Evolutionary conservation across 2,329 filamentous ascomycete genomes (phyloP), one percentile per base, ranked within the genome.

Genomic region (Colletotrichum acutatum): DNA sequence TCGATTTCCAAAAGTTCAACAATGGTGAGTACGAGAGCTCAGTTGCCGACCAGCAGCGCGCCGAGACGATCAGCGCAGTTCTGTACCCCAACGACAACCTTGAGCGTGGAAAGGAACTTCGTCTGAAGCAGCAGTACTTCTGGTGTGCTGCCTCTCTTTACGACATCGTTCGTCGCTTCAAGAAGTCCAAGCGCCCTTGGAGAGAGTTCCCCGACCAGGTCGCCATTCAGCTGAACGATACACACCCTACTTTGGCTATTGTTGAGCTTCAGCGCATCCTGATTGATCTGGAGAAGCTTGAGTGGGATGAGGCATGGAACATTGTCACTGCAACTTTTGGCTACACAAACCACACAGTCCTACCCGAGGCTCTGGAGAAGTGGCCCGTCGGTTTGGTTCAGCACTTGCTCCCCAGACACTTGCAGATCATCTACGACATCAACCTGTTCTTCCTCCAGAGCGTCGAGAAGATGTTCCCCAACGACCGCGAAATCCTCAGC

Each of bases 1-100:
- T 99, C 76, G 96, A 99, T 85, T 99, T 99, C 85, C 96, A 98
- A 80, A 98, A 98, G 83, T 99, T 99, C 91, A 99, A 99, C 85
- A 97, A 89, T 72, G 97, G 97, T 75, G 95, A 99, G 78, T 99
- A 99, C 81, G 97, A 99, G 85, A 97, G 94, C 85, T 97, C 97
- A 14, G 97, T 99, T 52, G 94, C 94, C n/a, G 97, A 99, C 77
- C 95, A 98, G 84, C 97, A 99, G 86, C 93, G 94, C 71, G 97
- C 97, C n/a, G 97, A 99, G 87, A 98, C 96, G 68, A 99, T 99
- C 85, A 98, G 95, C 65, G 96, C 96, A 37, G 97, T 99, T 16
- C 86, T 99, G 57, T 99, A 99, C 81, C 97, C 97, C 73, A 99
- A 99, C 80, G 96, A 98, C 84, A 98, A 98, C 83, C 90, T 99